A percentile compares a stretch with the other conserved stretches of the same genome.
Evolutionary conservation across 345 rosid species (phyloP).

Genomic region (Cochlearia excelsa): DNA sequence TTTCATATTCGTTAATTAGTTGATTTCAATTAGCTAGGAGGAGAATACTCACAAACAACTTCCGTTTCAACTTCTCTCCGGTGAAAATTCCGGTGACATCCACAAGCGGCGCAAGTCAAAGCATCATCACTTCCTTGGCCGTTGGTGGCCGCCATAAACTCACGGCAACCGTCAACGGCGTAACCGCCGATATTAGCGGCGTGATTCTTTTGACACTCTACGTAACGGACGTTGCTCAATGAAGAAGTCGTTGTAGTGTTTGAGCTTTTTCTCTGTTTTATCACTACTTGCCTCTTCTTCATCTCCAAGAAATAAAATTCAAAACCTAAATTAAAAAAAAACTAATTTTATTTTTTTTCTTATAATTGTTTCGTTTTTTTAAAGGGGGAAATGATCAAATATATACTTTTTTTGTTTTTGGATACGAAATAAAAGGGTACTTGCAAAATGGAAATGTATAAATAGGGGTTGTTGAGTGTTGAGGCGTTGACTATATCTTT

Average conservation of each 20-base stretch:
- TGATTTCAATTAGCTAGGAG: constrained; percentile 29
- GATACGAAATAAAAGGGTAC: constrained; percentile 24
- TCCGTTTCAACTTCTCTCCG: constrained; percentile 63
- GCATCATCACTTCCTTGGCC: constrained; percentile 50
- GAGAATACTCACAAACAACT: constrained; percentile 56
- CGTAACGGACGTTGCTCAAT: constrained; percentile 56
- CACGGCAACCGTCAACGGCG: constrained; percentile 81
- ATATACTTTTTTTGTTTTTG: neutral
- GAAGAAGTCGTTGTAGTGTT: constrained; percentile 44
- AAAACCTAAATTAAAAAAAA: neutral
- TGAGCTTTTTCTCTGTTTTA: constrained; percentile 46
- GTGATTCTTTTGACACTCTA: constrained; percentile 79
- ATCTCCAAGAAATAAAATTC: constrained; percentile 22
- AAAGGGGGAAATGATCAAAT: constrained; percentile 6
- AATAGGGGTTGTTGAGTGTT: constrained; percentile 26
- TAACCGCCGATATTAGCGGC: constrained; percentile 67
- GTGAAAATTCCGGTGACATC: constrained; percentile 72
- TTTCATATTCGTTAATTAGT: neutral
- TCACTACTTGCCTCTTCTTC: constrained; percentile 76
- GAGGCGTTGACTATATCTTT: constrained; percentile 25
- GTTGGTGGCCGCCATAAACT: constrained; percentile 71
- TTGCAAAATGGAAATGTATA: constrained; percentile 19
- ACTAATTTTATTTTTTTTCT: neutral
- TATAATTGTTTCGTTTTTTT: constrained; percentile 3
- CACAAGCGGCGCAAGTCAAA: constrained; percentile 76